Evolutionary conservation across 805 yeast species (phyloP), one percentile per base, ranked within the genome.

Genomic region (Metschnikowia cerradonensis): DNA sequence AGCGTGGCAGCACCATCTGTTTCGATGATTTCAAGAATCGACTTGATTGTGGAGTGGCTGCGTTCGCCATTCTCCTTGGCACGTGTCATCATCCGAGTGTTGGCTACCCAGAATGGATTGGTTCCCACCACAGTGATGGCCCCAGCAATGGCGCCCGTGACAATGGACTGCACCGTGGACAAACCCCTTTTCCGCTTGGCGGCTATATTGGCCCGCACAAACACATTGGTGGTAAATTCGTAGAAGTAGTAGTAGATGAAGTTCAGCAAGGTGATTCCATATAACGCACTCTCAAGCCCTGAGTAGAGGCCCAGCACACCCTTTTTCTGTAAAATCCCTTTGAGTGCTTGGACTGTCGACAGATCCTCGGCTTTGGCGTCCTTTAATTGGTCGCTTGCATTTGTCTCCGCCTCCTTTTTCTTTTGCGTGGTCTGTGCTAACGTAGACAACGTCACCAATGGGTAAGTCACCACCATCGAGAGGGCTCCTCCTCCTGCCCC

Each of bases 401-500:
- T 26, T 14, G 26, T 6, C 26, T 19, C 14, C 30, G 11, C 53
- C 19, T 35, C 45, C 60, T 60, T 66, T 63, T 53, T 62, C 60
- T 60, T 68, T 48, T 53, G 59, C 50, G 63, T 77, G n/a, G 92
- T 86, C 65, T 91, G 98, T 3, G 96, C 95, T 48, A 88, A 79
- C 0, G 97, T 90, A 1, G 96, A 86, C 50, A 90, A 70, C 1
- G 96, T 87, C 52, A 89, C 90, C 59, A 91, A 73, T 1, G 98
- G 98, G 64, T 91, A 91, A 0, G 97, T 91, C 37, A 90, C 83
- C 0, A 85, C 79, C 85, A 90, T 86, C 2, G 96, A 81, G 30
- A 89, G 77, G 20, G 92, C 90, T 13, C 97, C 97, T 26, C 96
- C 96, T 6, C 91, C 85, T 34, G 96, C 96, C 10, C 97, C 98